Evolutionary conservation across 202 grass and related monocot species (phyloP).

Genomic region (Zoysia matrella): DNA sequence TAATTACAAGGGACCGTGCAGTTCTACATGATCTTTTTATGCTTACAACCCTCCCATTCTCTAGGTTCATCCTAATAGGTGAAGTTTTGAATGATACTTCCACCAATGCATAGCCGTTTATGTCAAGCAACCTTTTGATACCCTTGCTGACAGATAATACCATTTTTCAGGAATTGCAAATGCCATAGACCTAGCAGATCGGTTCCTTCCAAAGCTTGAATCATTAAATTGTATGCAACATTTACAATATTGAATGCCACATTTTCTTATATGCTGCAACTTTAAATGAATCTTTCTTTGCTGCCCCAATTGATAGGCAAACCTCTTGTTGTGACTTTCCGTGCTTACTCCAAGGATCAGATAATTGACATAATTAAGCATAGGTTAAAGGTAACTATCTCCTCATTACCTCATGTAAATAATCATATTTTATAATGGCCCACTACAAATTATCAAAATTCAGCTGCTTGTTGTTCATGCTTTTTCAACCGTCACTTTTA

Average conservation of each 20-base stretch:
- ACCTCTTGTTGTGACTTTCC: slow-evolving; percentile 81
- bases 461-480: slow-evolving; percentile 32
- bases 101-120: neutral
- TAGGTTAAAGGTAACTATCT: slow-evolving; percentile 68
- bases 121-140: neutral
- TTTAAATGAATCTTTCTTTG: slow-evolving; percentile 22
- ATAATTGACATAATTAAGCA: slow-evolving; percentile 86
- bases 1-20: slow-evolving; percentile 82
- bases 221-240: slow-evolving; percentile 83
- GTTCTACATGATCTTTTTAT: slow-evolving; percentile 98
- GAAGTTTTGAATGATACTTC: slow-evolving; percentile 9
- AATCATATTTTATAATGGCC: slow-evolving; percentile 3
- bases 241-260: slow-evolving; percentile 27
- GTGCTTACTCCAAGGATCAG: slow-evolving; percentile 94
- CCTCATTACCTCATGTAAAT: neutral
- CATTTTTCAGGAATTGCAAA: slow-evolving; percentile 82
- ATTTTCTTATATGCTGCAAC: neutral
- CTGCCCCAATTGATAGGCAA: slow-evolving; percentile 63
- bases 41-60: slow-evolving; percentile 82
- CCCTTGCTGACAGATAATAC: slow-evolving; percentile 20
- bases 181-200: slow-evolving; percentile 90
- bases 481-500: slow-evolving; percentile 35
- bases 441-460: neutral
- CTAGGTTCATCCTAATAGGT: slow-evolving; percentile 95
- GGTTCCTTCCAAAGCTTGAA: slow-evolving; percentile 92